phyloP scores from a whole-genome alignment of 2,329 filamentous ascomycete genomes.

The Aureobasidium melanogenum region DNA sequence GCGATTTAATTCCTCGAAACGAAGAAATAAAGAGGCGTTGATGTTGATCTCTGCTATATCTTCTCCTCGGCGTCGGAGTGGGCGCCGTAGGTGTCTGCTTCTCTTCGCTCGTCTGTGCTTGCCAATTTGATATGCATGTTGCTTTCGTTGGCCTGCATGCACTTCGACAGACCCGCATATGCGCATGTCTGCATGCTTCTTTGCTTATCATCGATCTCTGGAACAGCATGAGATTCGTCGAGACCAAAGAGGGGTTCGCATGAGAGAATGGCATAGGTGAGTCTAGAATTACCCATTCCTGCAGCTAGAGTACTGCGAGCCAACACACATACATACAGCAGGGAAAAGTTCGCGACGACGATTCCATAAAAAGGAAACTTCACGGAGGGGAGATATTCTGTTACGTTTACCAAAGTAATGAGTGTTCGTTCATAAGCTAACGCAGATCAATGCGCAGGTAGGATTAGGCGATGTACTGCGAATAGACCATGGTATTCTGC shows the following conservation, averaged over 20 bases:
- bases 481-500: background rate
- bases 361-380: background rate
- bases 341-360: background rate
- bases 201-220: background rate
- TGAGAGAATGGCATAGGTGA: background rate
- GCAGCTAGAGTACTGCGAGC: background rate
- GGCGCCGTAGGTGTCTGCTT: background rate
- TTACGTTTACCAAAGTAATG: background rate
- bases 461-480: too few relatives aligned
- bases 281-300: background rate
- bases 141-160: background rate
- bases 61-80: background rate
- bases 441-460: background rate
- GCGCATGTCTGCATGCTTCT: background rate
- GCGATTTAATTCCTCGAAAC: background rate
- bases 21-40: background rate
- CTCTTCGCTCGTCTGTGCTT: background rate
- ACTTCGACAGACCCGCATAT: background rate
- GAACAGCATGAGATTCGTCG: background rate
- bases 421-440: background rate
- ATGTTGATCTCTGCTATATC: background rate
- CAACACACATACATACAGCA: background rate
- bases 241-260: background rate
- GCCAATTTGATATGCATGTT: background rate
- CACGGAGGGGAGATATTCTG: background rate